These are phyloP conservation scores for Medakamo hakoo DNA, from an alignment of 139 green algal species.

Conservation along the genomic window DNA sequence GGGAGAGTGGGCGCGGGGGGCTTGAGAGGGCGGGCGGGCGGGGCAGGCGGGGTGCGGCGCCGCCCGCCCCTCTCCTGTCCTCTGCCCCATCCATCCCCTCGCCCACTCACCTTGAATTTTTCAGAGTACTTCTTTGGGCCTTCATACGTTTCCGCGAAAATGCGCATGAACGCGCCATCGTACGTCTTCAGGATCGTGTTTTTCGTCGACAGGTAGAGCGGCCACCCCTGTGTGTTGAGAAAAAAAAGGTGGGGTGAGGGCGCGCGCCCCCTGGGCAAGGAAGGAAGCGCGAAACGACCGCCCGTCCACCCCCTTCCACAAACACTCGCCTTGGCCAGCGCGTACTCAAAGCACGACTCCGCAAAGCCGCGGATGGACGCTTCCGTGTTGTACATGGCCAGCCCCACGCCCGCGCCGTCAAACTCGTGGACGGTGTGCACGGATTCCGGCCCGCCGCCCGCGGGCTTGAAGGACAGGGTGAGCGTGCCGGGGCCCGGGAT, in stretches of 20 bases:
- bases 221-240: too few relatives aligned
- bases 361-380: conserved; percentile 86
- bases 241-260: too few relatives aligned
- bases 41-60: too few relatives aligned
- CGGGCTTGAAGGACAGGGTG: conserved; percentile 52
- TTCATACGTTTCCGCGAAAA: conserved; percentile 81
- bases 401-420: conserved; percentile 46
- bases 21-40: too few relatives aligned
- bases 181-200: conserved; percentile 98
- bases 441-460: conserved; percentile 20
- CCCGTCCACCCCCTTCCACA: too few relatives aligned
- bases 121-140: conserved; percentile 45
- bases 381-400: conserved; percentile 95
- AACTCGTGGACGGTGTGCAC: conserved; percentile 22
- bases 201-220: conserved; percentile 92
- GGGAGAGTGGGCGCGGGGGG: too few relatives aligned
- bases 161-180: conserved; percentile 59
- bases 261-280: too few relatives aligned
- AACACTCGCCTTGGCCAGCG: conserved; percentile 60
- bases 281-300: too few relatives aligned
- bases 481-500: conserved; percentile 64
- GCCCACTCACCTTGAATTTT: too few relatives aligned
- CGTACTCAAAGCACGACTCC: conserved; percentile 77
- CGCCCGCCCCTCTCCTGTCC: too few relatives aligned
- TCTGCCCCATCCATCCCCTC: too few relatives aligned